phyloP scores from a whole-genome alignment of 1,284 basidiomycete species.

The Moniliella sp. region DNA sequence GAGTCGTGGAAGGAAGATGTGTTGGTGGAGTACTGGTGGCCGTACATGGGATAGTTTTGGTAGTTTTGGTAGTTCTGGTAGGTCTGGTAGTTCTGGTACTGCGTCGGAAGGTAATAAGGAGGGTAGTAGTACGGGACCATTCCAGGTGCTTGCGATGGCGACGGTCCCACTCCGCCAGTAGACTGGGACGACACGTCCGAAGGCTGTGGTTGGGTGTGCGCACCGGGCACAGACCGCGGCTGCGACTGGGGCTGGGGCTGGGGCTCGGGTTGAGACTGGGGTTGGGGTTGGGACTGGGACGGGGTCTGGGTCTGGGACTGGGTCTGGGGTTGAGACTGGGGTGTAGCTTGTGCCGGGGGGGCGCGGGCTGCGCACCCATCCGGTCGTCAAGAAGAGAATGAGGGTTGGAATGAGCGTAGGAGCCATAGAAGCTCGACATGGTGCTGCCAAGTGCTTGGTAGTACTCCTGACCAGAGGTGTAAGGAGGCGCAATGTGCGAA shows the following conservation, averaged over 20 bases:
- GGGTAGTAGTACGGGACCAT: conserved; percentile 34
- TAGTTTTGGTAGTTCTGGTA: too few species aligned
- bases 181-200: conserved; percentile 8
- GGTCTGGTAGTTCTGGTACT: too few species aligned
- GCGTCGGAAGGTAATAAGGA: conserved; percentile 33
- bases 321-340: conserved; percentile 7
- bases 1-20: too few species aligned
- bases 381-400: conserved; percentile 2
- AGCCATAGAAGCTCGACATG: conserved; percentile 1
- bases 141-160: conserved; percentile 28
- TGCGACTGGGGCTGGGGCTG: conserved; percentile 6
- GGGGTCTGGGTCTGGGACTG: conserved; percentile 6
- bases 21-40: too few species aligned
- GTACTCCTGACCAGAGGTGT: too few species aligned
- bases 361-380: not conserved
- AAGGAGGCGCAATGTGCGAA: too few species aligned
- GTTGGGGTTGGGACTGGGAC: too few species aligned
- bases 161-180: too few species aligned
- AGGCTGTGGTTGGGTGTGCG: conserved; percentile 9
- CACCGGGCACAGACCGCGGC: conserved; percentile 9
- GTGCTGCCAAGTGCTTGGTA: too few species aligned
- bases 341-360: conserved; percentile 1
- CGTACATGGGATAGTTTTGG: too few species aligned
- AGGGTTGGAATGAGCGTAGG: conserved; percentile 25
- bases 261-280: too few species aligned